These are phyloP conservation scores for Lathyrus aphaca DNA, from an alignment of 306 rosid genomes.

Conservation along the genomic window DNA sequence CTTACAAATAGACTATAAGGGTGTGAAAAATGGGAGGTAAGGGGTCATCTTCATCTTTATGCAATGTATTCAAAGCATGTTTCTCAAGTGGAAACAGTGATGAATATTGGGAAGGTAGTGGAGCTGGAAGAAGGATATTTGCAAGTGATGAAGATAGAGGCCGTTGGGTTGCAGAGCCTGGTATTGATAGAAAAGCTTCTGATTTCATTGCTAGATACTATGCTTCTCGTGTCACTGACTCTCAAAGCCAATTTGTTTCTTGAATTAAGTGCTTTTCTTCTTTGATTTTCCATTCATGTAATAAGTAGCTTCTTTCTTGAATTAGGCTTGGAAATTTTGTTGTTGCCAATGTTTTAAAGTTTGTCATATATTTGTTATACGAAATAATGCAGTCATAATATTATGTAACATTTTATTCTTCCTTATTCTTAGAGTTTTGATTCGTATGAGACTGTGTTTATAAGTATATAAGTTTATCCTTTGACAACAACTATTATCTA, in stretches of 20 bases:
- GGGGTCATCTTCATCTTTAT: slow-evolving; percentile 54
- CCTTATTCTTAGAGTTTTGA: not conserved
- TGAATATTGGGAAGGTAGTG: slow-evolving; percentile 56
- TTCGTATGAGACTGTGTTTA: not conserved
- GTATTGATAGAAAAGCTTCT: slow-evolving; percentile 73
- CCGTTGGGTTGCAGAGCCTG: slow-evolving; percentile 74
- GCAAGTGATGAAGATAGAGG: slow-evolving; percentile 74
- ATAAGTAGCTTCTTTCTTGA: not conserved
- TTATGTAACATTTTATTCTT: slow-evolving; percentile 22
- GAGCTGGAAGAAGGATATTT: slow-evolving; percentile 50
- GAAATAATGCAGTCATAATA: slow-evolving; percentile 33
- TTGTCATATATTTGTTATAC: not conserved
- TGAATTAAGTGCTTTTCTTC: not conserved
- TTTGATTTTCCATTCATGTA: slow-evolving; percentile 13
- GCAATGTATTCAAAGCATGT: slow-evolving; percentile 61
- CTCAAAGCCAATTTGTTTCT: slow-evolving; percentile 48
- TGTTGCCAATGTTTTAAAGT: too few relatives aligned
- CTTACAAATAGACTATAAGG: not conserved
- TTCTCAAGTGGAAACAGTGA: slow-evolving; percentile 55
- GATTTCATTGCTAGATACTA: slow-evolving; percentile 74
- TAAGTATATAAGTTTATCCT: not conserved
- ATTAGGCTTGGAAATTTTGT: not conserved
- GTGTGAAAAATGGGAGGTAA: slow-evolving; percentile 48
- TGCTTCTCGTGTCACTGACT: slow-evolving; percentile 57
- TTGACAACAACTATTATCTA: not conserved